Percentiles rank a stretch among this genome's conserved stretches.
These are phyloP conservation scores for Mimosa pudica DNA, from an alignment of 306 rosid species.

Conservation along the genomic window DNA sequence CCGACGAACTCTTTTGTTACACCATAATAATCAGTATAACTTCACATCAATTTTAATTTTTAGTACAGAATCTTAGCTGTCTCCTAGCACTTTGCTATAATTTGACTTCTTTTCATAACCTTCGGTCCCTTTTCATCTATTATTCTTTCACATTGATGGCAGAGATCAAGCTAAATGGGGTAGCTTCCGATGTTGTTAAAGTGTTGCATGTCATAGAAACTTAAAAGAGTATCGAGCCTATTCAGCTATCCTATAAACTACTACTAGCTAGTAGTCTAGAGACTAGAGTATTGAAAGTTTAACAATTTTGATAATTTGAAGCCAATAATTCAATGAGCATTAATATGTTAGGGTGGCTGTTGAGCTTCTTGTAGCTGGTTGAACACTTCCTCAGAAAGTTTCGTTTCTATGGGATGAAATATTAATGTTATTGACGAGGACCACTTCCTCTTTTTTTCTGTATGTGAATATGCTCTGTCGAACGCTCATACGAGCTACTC, in stretches of 20 bases:
- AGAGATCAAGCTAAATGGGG: neutral
- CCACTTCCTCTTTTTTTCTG: neutral
- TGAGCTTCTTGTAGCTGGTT: neutral
- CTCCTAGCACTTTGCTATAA: neutral
- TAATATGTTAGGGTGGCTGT: neutral
- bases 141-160: neutral
- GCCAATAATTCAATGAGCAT: neutral
- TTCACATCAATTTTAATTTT: neutral
- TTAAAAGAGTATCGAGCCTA: neutral
- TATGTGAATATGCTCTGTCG: neutral
- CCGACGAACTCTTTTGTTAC: neutral
- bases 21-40: neutral
- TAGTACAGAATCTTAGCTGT: neutral
- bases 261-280: neutral
- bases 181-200: neutral
- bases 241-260: neutral
- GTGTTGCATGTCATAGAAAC: constrained; percentile 1
- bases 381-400: neutral
- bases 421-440: neutral
- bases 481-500: neutral
- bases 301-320: neutral
- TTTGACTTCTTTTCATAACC: neutral
- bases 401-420: neutral
- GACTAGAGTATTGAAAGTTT: neutral
- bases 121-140: neutral